Percentiles rank a stretch among this genome's conserved stretches.
phyloP scores from a whole-genome alignment of 306 rosid genomes.

The Acacia crassicarpa region DNA sequence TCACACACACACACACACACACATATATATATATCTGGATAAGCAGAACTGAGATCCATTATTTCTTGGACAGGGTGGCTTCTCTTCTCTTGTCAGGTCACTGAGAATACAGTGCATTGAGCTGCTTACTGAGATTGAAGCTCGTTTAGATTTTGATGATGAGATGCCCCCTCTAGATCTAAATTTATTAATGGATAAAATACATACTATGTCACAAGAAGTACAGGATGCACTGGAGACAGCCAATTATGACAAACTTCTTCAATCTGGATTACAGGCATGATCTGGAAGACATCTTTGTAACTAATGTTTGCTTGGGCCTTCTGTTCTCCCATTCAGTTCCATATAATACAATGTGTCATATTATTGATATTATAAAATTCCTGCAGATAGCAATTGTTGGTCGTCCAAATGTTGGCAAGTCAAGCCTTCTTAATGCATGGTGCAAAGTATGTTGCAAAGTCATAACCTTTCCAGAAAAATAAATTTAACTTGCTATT shows the following conservation, averaged over 20 bases:
- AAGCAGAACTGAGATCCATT: slow-evolving; percentile 8
- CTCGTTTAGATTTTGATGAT: slow-evolving; percentile 92
- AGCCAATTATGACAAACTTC: slow-evolving; percentile 91
- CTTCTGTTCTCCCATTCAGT: background rate
- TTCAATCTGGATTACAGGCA: slow-evolving; percentile 96
- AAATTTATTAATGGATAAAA: slow-evolving; percentile 54
- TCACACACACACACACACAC: no score
- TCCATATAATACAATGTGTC: background rate
- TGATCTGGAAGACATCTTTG: slow-evolving; percentile 14
- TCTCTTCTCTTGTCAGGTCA: slow-evolving; percentile 76
- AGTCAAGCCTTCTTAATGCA: slow-evolving; percentile 98
- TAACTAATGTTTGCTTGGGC: background rate
- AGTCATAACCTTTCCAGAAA: slow-evolving; percentile 21
- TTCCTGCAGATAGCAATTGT: slow-evolving; percentile 86
- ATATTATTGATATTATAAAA: slow-evolving; percentile 25
- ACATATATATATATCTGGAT: background rate
- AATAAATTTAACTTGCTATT: slow-evolving; percentile 20
- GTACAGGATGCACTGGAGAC: slow-evolving; percentile 84
- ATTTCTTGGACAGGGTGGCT: slow-evolving; percentile 75
- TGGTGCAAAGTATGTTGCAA: slow-evolving; percentile 88
- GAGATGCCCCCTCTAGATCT: slow-evolving; percentile 91
- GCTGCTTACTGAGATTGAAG: slow-evolving; percentile 94
- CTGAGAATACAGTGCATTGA: slow-evolving; percentile 79
- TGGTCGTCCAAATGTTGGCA: slow-evolving; percentile 97
- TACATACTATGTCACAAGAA: slow-evolving; percentile 65